Conservation (phyloP, 495 filamentous ascomycete genomes). For the Tuber microsphaerosporum region DNA sequence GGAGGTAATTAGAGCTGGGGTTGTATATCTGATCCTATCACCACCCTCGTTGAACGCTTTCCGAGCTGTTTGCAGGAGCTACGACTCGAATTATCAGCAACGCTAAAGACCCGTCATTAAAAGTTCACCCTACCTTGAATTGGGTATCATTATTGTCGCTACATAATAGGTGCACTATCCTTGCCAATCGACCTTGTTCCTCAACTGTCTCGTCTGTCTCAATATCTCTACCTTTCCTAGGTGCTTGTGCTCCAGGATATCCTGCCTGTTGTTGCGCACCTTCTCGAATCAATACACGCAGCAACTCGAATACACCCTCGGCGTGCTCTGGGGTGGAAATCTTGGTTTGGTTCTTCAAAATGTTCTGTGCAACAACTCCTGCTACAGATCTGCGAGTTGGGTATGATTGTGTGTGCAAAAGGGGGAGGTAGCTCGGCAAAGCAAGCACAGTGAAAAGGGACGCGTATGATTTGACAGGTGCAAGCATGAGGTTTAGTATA, state of each 20-base stretch:
- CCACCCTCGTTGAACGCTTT: slow-evolving; percentile 89
- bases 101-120: neutral
- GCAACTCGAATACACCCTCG: slow-evolving; percentile 78
- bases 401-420: slow-evolving; percentile 88
- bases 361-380: slow-evolving; percentile 68
- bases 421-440: slow-evolving; percentile 80
- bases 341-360: slow-evolving; percentile 70
- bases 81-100: slow-evolving; percentile 39
- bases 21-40: slow-evolving; percentile 90
- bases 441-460: slow-evolving; percentile 91
- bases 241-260: slow-evolving; percentile 68
- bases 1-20: slow-evolving; percentile 82
- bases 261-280: slow-evolving; percentile 75
- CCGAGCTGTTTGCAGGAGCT: slow-evolving; percentile 78
- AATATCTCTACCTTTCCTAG: slow-evolving; percentile 58
- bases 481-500: slow-evolving; percentile 77
- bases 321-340: slow-evolving; percentile 71
- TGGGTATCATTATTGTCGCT: slow-evolving; percentile 84
- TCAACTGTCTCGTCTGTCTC: slow-evolving; percentile 93
- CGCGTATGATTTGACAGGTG: slow-evolving; percentile 78
- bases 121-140: slow-evolving; percentile 55
- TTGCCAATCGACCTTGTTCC: slow-evolving; percentile 92
- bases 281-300: slow-evolving; percentile 87
- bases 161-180: slow-evolving; percentile 81
- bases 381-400: slow-evolving; percentile 84